Evolutionary conservation across 495 filamentous ascomycete species (phyloP).

Genomic region (Rhizodiscina lignyota): DNA sequence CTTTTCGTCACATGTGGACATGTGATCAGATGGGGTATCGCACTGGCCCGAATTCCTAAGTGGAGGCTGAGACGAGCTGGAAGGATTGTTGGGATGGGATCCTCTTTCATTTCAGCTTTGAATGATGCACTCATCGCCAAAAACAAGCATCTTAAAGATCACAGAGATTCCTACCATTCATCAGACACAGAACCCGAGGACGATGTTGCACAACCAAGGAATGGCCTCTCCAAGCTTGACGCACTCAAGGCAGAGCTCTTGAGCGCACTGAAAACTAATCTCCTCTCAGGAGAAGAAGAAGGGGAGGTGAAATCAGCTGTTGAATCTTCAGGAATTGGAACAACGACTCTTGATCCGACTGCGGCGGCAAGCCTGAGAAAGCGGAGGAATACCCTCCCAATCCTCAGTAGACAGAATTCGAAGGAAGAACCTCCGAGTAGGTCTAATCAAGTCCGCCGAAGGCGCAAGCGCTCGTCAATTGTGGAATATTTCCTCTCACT

Average conservation of each 20-base stretch:
- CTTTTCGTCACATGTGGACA: constrained; percentile 56
- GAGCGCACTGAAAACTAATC: neutral
- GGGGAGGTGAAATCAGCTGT: neutral
- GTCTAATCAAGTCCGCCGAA: constrained; percentile 3
- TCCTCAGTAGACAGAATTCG: too few relatives aligned
- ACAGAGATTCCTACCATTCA: too few relatives aligned
- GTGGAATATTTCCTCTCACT: constrained; percentile 59
- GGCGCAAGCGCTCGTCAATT: constrained; percentile 31
- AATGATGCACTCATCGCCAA: neutral
- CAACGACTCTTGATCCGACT: neutral
- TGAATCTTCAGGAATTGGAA: too few relatives aligned
- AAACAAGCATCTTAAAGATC: constrained; percentile 28
- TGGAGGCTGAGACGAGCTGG: constrained; percentile 66
- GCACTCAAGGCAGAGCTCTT: neutral
- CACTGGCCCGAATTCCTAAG: constrained; percentile 71
- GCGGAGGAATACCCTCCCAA: neutral
- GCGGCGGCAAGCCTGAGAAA: neutral
- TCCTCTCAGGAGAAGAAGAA: neutral
- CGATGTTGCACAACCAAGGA: constrained; percentile 1
- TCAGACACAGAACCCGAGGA: constrained; percentile 28
- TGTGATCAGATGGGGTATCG: constrained; percentile 72
- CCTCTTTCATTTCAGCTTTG: constrained; percentile 33
- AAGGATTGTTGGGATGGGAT: constrained; percentile 26
- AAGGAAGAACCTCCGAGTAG: too few relatives aligned
- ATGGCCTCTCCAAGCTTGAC: neutral